Evolutionary conservation across 2,329 filamentous ascomycete species (phyloP).

Genomic region (Xylariales sp.): DNA sequence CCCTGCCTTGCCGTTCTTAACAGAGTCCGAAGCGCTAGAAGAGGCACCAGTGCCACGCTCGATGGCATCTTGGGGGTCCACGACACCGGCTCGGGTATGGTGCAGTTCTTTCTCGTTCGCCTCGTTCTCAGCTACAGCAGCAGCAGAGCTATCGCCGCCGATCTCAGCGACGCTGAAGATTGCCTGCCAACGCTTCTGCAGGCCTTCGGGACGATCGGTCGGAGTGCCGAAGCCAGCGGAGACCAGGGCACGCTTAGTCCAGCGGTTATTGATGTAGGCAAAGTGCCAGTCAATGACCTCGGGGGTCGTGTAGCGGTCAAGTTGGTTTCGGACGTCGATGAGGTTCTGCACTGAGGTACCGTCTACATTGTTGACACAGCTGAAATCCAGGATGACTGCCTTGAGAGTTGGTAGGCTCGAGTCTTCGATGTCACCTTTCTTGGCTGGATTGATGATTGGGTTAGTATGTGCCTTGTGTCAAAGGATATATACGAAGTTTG

Average conservation of each 20-base stretch:
- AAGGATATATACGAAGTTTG: too few species aligned
- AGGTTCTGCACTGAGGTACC: slow-evolving; percentile 88
- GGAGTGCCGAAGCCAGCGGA: slow-evolving; percentile 88
- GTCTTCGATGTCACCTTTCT: slow-evolving; percentile 38
- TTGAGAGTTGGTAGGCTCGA: slow-evolving; percentile 64
- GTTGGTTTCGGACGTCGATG: slow-evolving; percentile 91
- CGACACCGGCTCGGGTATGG: slow-evolving; percentile 7
- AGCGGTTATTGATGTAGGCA: slow-evolving; percentile 87
- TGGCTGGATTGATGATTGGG: slow-evolving; percentile 31
- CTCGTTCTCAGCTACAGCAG: slow-evolving; percentile 60
- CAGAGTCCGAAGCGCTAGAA: slow-evolving; percentile 17
- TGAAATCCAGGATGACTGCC: slow-evolving; percentile 92
- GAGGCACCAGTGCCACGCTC: slow-evolving; percentile 13
- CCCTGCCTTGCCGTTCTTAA: slow-evolving; percentile 13
- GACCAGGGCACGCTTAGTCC: slow-evolving; percentile 87
- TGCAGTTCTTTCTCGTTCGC: slow-evolving; percentile 48
- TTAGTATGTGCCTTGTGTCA: too few species aligned
- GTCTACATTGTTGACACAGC: slow-evolving; percentile 89
- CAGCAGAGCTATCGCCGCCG: slow-evolving; percentile 66
- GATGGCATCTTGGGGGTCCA: slow-evolving; percentile 13
- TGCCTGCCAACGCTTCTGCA: slow-evolving; percentile 77
- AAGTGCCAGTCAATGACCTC: slow-evolving; percentile 92
- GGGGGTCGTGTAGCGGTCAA: slow-evolving; percentile 79
- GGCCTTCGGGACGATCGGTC: slow-evolving; percentile 44
- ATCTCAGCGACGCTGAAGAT: slow-evolving; percentile 92